Percentiles rank a stretch among this genome's conserved stretches.
Conservation (phyloP, 108 stramenopile genomes). For the Nannochloropsis granulata region DNA sequence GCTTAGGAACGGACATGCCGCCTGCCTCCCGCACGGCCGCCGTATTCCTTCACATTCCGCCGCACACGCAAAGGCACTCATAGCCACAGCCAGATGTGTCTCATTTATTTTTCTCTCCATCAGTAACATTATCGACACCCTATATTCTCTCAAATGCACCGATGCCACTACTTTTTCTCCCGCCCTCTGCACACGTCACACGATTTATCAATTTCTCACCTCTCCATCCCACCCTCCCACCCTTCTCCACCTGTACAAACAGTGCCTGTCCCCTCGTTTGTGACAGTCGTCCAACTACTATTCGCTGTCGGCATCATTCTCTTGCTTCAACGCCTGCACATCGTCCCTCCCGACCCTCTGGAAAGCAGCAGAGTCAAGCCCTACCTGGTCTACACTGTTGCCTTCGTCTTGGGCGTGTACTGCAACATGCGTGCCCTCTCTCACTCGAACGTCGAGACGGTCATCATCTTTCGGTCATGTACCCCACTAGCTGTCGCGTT, state of each 20-base stretch:
- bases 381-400: neutral
- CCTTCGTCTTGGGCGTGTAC: conserved; percentile 2
- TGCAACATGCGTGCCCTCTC: conserved; percentile 43
- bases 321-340: conserved; percentile 59
- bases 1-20: too few relatives aligned
- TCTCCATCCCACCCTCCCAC: too few relatives aligned
- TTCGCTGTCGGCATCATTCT: conserved; percentile 60
- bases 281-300: conserved; percentile 54
- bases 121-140: too few relatives aligned
- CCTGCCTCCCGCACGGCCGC: too few relatives aligned
- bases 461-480: conserved; percentile 73
- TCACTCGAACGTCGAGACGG: conserved; percentile 72
- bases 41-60: too few relatives aligned
- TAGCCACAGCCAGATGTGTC: too few relatives aligned
- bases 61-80: too few relatives aligned
- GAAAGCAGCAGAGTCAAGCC: conserved; percentile 5
- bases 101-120: too few relatives aligned
- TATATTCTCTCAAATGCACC: too few relatives aligned
- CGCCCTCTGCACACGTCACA: too few relatives aligned
- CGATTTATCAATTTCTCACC: too few relatives aligned
- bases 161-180: too few relatives aligned
- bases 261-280: neutral
- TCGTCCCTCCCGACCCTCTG: conserved; percentile 7
- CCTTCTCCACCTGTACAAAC: neutral
- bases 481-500: conserved; percentile 61